A percentile compares a stretch with the other conserved stretches of the same genome.
Conservation (phyloP, 805 yeast species). For the Blastobotrys mokoenaii region DNA sequence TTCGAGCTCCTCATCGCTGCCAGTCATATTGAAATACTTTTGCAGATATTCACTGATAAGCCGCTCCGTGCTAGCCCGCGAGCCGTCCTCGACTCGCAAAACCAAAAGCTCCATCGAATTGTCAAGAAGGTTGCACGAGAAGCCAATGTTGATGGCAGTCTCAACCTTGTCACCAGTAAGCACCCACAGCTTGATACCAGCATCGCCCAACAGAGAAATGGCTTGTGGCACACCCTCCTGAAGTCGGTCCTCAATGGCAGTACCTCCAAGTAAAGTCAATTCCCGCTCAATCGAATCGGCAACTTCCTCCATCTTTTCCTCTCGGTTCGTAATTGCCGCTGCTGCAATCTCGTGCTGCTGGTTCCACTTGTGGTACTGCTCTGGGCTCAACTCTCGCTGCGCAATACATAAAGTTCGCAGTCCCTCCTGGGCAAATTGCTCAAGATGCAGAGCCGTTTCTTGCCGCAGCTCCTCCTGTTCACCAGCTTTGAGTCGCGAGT, state of each 20-base stretch:
- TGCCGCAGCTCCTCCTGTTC: constrained; percentile 39
- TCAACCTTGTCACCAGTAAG: constrained; percentile 79
- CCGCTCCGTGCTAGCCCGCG: constrained; percentile 25
- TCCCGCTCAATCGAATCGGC: constrained; percentile 55
- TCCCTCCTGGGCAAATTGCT: constrained; percentile 72
- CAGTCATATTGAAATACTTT: constrained; percentile 43
- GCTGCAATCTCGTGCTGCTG: constrained; percentile 49
- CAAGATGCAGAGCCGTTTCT: constrained; percentile 62
- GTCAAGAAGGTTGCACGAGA: constrained; percentile 66
- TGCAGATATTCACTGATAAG: constrained; percentile 40
- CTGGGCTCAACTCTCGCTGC: constrained; percentile 41
- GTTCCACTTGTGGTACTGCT: constrained; percentile 47
- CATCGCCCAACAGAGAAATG: constrained; percentile 56
- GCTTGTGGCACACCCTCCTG: constrained; percentile 78
- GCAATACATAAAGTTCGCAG: constrained; percentile 73
- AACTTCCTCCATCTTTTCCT: constrained; percentile 47
- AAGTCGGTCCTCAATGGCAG: constrained; percentile 74
- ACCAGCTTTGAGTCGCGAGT: constrained; percentile 36
- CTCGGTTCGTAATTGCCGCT: constrained; percentile 52
- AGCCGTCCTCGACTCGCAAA: constrained; percentile 32
- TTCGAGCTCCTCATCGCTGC: constrained; percentile 41
- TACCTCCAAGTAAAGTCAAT: constrained; percentile 60
- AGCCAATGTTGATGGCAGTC: constrained; percentile 84
- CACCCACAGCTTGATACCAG: constrained; percentile 81
- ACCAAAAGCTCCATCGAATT: constrained; percentile 65